Evolutionary conservation across 2,329 filamentous ascomycete genomes (phyloP).

Genomic region (Xylariaceae sp.): DNA sequence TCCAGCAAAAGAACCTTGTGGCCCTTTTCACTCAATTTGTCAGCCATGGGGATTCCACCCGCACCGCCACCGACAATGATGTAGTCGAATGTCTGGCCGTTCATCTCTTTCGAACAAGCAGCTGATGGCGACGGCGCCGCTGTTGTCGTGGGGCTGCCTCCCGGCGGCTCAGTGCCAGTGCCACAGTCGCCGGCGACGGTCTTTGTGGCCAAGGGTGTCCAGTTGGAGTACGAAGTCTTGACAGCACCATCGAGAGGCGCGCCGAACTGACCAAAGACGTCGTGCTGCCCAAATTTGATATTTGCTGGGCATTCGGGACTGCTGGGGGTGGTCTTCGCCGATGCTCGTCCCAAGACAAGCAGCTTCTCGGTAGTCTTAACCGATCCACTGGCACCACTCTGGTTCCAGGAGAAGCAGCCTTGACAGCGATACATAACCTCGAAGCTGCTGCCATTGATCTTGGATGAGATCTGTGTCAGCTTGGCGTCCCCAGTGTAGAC

Average conservation of each 20-base stretch:
- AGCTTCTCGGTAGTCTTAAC: constrained; percentile 39
- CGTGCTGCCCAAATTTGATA: constrained; percentile 48
- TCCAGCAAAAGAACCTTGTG: constrained; percentile 62
- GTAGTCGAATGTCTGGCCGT: constrained; percentile 49
- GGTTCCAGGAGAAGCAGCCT: constrained; percentile 51
- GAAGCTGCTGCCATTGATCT: constrained; percentile 54
- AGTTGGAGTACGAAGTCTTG: constrained; percentile 36
- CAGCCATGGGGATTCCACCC: constrained; percentile 55
- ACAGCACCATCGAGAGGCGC: constrained; percentile 26
- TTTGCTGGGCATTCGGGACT: constrained; percentile 39
- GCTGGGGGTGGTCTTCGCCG: constrained; percentile 38
- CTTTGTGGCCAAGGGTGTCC: constrained; percentile 40
- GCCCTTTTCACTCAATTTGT: constrained; percentile 59
- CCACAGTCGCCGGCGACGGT: constrained; percentile 31
- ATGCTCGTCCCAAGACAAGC: constrained; percentile 52
- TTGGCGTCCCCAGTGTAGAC: constrained; percentile 60
- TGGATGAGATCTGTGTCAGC: constrained; percentile 56
- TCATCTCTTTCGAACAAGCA: constrained; percentile 24
- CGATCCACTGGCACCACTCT: constrained; percentile 40
- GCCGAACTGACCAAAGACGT: constrained; percentile 52
- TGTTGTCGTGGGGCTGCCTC: constrained; percentile 9
- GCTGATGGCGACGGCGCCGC: constrained; percentile 8
- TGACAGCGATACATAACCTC: constrained; percentile 62
- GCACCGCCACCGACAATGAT: constrained; percentile 58
- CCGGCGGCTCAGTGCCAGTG: constrained; percentile 12